Percentiles rank a stretch among this genome's conserved stretches.
These are phyloP conservation scores for Eutypella sp. DNA, from an alignment of 2,329 filamentous ascomycete species.

Conservation along the genomic window DNA sequence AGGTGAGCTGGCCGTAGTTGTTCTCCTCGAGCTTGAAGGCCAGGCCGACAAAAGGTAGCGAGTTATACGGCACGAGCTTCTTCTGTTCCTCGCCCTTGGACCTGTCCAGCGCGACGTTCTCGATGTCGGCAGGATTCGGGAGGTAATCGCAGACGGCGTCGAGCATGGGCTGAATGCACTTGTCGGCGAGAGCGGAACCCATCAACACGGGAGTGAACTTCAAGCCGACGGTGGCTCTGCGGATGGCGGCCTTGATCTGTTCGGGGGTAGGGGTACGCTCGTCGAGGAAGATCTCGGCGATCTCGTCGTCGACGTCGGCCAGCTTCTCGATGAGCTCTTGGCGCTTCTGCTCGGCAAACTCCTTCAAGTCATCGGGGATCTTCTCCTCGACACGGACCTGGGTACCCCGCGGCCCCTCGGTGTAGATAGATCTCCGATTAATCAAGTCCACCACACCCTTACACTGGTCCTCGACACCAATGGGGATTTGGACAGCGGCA, in stretches of 20 bases:
- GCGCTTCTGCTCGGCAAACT: conserved; percentile 76
- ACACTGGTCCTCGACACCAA: conserved; percentile 87
- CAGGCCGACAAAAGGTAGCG: conserved; percentile 87
- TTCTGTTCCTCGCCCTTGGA: conserved; percentile 73
- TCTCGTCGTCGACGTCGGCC: conserved; percentile 96
- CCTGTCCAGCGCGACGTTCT: conserved; percentile 84
- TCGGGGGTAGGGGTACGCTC: conserved; percentile 72
- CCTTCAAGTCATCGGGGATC: conserved; percentile 73
- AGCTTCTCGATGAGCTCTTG: conserved; percentile 87
- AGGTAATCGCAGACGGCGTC: conserved; percentile 96
- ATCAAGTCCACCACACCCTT: conserved; percentile 90
- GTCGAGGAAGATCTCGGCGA: conserved; percentile 90
- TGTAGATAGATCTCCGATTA: conserved; percentile 89
- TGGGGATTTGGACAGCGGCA: conserved; percentile 90
- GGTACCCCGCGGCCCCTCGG: conserved; percentile 77
- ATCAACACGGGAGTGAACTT: conserved; percentile 96
- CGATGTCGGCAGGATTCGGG: conserved; percentile 83
- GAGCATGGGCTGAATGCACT: conserved; percentile 92
- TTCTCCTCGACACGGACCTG: conserved; percentile 71
- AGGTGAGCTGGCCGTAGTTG: conserved; percentile 96
- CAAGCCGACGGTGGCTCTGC: conserved; percentile 78
- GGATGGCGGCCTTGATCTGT: conserved; percentile 90
- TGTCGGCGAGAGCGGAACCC: conserved; percentile 92
- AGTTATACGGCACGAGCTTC: conserved; percentile 88
- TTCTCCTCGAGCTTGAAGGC: conserved; percentile 99